These are phyloP conservation scores for sunflower (Helianthus annuus) DNA, from an alignment of 129 eudicot genomes.

Conservation along the genomic window HanXRQr2.0-SUNRISE NC_035441.2:163649083-163649582, in stretches of 20 bases:
- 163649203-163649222: constrained; percentile 89
- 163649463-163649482: constrained; percentile 81
- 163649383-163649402: constrained; percentile 98
- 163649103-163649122: constrained; percentile 90
- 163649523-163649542: constrained; percentile 83
- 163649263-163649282: background rate
- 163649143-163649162: constrained; percentile 91
- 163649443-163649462: constrained; percentile 92
- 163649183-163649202: constrained; percentile 92
- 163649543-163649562: constrained; percentile 59
- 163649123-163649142: constrained; percentile 99
- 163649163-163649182: constrained; percentile 94
- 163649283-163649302: background rate
- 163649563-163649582: constrained; percentile 58
- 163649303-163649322: background rate
- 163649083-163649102: constrained; percentile 87
- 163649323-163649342: constrained; percentile 75
- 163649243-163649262: background rate
- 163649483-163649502: constrained; percentile 96
- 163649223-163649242: constrained; percentile 82
- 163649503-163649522: constrained; percentile 81
- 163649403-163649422: constrained; percentile 94
- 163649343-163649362: constrained; percentile 89
- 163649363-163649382: constrained; percentile 99
- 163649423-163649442: constrained; percentile 83